Conservation (phyloP, 164 flowering plant genomes). For the Piper longum region DNA sequence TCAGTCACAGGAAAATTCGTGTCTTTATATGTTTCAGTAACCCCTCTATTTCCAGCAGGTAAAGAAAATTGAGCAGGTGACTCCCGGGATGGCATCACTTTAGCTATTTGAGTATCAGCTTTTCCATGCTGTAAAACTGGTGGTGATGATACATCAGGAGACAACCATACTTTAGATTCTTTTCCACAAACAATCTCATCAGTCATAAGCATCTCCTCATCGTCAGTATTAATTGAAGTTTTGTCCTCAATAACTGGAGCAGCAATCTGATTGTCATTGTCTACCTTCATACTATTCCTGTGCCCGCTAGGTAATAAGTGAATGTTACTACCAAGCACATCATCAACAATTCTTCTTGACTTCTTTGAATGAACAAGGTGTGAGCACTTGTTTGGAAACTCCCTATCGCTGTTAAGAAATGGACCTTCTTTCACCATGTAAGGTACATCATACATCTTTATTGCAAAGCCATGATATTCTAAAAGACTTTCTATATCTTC, state of each 20-base stretch:
- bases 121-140: constrained; percentile 9
- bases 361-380: constrained; percentile 65
- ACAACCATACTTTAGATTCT: constrained; percentile 6
- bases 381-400: constrained; percentile 62
- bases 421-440: constrained; percentile 90
- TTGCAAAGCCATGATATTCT: constrained; percentile 70
- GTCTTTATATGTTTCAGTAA: constrained; percentile 13
- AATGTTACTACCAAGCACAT: constrained; percentile 30
- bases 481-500: constrained; percentile 65
- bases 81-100: constrained; percentile 7
- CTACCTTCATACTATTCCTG: constrained; percentile 9
- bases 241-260: background rate
- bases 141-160: constrained; percentile 8
- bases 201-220: constrained; percentile 33
- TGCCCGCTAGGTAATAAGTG: constrained; percentile 13
- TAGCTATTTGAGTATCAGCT: constrained; percentile 10
- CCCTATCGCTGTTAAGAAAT: constrained; percentile 51
- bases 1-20: constrained; percentile 8
- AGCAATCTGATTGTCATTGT: constrained; percentile 8
- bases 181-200: constrained; percentile 16
- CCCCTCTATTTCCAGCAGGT: constrained; percentile 10
- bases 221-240: too few relatives aligned
- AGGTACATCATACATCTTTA: constrained; percentile 70
- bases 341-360: constrained; percentile 43
- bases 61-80: constrained; percentile 11